Conservation (phyloP, 345 rosid species). For the Salix purpurea region DNA sequence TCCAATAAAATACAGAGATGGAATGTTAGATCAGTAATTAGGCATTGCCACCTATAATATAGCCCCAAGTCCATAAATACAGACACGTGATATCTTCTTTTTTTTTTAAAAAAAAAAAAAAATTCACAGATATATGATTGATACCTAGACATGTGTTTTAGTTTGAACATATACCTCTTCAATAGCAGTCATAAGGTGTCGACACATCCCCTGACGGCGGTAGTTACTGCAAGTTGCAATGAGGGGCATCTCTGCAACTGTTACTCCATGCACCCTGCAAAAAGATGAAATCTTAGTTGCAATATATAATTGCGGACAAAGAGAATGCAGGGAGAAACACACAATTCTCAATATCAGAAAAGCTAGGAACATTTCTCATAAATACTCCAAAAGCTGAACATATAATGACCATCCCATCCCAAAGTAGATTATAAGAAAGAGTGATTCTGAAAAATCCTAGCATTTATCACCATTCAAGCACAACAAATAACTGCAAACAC, state of each 20-base stretch:
- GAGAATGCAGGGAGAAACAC: background rate
- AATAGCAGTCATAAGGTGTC: slow-evolving; percentile 62
- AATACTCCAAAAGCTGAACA: too few relatives aligned
- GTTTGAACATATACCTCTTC: slow-evolving; percentile 63
- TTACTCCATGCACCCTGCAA: slow-evolving; percentile 72
- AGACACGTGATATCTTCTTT: background rate
- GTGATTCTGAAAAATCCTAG: too few relatives aligned
- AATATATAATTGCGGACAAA: slow-evolving; percentile 1
- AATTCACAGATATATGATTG: too few relatives aligned
- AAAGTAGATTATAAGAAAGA: too few relatives aligned
- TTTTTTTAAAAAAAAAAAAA: too few relatives aligned
- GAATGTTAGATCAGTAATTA: background rate
- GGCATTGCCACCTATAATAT: background rate
- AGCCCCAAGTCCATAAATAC: background rate
- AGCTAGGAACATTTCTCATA: background rate
- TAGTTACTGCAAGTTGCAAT: slow-evolving; percentile 88
- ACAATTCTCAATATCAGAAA: background rate
- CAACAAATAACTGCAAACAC: too few relatives aligned
- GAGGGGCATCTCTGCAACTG: slow-evolving; percentile 95
- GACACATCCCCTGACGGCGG: slow-evolving; percentile 92
- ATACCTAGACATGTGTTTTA: background rate
- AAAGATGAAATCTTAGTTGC: slow-evolving; percentile 11
- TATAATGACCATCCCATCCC: too few relatives aligned
- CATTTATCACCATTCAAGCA: too few relatives aligned
- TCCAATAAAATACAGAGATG: background rate